These are phyloP conservation scores for Schoenoplectus triqueter DNA, from an alignment of 202 grass and related monocot species.

Conservation along the genomic window DNA sequence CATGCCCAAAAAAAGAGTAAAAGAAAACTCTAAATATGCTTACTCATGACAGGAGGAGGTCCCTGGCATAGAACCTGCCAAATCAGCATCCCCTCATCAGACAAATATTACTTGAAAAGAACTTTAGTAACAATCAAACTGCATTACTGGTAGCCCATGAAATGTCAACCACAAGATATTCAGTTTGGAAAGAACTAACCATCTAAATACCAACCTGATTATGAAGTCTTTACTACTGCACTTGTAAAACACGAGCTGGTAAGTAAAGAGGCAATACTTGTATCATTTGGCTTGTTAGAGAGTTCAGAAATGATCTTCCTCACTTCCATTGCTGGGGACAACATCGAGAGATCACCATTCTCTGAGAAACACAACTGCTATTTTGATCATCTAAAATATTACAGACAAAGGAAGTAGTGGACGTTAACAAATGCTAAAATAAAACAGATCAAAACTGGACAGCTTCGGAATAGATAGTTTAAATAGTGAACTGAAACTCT, in stretches of 20 bases:
- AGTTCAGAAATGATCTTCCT: constrained; percentile 31
- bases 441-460: background rate
- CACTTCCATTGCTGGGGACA: constrained; percentile 37
- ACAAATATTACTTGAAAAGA: constrained; percentile 30
- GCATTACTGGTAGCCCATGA: background rate
- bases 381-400: constrained; percentile 32
- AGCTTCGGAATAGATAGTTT: constrained; percentile 11
- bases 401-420: background rate
- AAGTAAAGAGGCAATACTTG: background rate
- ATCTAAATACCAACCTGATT: background rate
- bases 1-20: constrained; percentile 24
- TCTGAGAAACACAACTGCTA: constrained; percentile 4
- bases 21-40: constrained; percentile 11
- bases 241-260: constrained; percentile 1
- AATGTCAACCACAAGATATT: background rate
- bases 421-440: background rate
- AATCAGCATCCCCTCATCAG: constrained; percentile 22
- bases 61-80: constrained; percentile 17
- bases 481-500: constrained; percentile 18
- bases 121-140: background rate
- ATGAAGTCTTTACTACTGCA: background rate
- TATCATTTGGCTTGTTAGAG: constrained; percentile 33
- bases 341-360: constrained; percentile 27
- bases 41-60: constrained; percentile 32
- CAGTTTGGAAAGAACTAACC: background rate